Percentiles rank a stretch among this genome's conserved stretches.
Conservation (phyloP, 1,139 yeast genomes). For the Protomyces lactucae-debilis region DNA sequence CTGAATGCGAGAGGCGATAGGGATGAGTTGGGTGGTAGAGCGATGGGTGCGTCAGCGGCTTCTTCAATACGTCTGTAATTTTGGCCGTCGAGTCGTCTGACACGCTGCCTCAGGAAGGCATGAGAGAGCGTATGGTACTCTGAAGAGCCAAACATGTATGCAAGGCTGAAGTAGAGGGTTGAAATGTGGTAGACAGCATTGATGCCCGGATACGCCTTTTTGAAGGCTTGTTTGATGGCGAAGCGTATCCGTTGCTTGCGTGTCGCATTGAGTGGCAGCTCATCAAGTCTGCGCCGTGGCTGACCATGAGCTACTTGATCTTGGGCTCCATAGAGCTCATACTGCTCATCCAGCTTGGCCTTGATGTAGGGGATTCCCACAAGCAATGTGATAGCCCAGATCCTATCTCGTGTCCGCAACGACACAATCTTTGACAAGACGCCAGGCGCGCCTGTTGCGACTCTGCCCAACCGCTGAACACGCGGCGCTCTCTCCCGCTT, state of each 20-base stretch:
- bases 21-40: slow-evolving; percentile 22
- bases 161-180: slow-evolving; percentile 57
- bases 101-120: slow-evolving; percentile 58
- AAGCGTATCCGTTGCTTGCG: slow-evolving; percentile 33
- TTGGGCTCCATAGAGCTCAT: slow-evolving; percentile 55
- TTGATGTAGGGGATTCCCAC: slow-evolving; percentile 58
- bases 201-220: slow-evolving; percentile 58
- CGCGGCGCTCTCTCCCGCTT: slow-evolving; percentile 51
- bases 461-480: slow-evolving; percentile 31
- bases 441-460: slow-evolving; percentile 42
- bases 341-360: slow-evolving; percentile 62
- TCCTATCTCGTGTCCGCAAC: slow-evolving; percentile 52
- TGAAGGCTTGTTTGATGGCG: slow-evolving; percentile 47
- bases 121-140: slow-evolving; percentile 65
- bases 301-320: slow-evolving; percentile 12
- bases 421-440: slow-evolving; percentile 54
- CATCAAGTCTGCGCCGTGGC: slow-evolving; percentile 30
- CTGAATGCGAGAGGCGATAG: slow-evolving; percentile 18
- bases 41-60: background rate
- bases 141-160: slow-evolving; percentile 63
- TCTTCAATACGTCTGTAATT: slow-evolving; percentile 45
- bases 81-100: slow-evolving; percentile 59
- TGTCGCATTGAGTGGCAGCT: slow-evolving; percentile 36
- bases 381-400: slow-evolving; percentile 57
- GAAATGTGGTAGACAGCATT: slow-evolving; percentile 49